Evolutionary conservation across 2,329 filamentous ascomycete species (phyloP).

Genomic region (Fusarium cyanostomum): DNA sequence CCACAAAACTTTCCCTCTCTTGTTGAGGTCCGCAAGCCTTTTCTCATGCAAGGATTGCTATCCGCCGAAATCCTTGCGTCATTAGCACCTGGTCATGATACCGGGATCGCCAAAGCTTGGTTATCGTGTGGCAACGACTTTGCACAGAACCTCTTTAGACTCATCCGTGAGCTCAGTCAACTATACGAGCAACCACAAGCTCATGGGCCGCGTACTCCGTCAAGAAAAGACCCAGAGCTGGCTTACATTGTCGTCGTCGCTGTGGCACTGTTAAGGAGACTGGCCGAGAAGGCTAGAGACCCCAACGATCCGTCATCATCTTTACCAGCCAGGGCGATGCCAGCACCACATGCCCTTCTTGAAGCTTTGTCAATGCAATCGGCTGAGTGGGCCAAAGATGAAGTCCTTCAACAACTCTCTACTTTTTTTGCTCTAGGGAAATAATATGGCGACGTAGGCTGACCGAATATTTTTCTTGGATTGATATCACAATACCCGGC

Average conservation of each 20-base stretch:
- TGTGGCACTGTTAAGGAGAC: constrained; percentile 71
- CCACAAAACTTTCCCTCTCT: constrained; percentile 70
- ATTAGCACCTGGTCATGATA: constrained; percentile 76
- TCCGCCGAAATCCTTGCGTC: constrained; percentile 88
- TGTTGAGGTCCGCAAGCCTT: constrained; percentile 85
- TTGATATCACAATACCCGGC: constrained; percentile 26
- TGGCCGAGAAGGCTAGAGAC: constrained; percentile 74
- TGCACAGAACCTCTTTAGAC: constrained; percentile 78
- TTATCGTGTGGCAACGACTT: constrained; percentile 86
- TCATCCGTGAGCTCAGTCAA: constrained; percentile 77
- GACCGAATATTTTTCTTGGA: constrained; percentile 28
- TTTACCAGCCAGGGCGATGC: constrained; percentile 70
- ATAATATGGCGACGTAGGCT: constrained; percentile 50
- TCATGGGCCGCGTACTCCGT: constrained; percentile 46
- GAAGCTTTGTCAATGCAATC: constrained; percentile 73
- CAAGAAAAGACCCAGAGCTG: constrained; percentile 60
- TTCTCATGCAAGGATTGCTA: constrained; percentile 90
- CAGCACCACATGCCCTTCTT: constrained; percentile 73
- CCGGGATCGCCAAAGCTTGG: constrained; percentile 79
- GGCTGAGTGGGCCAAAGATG: constrained; percentile 69
- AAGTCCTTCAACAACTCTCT: constrained; percentile 74
- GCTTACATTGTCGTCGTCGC: constrained; percentile 74
- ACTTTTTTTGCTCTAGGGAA: constrained; percentile 60
- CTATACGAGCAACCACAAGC: constrained; percentile 64
- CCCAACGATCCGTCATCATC: constrained; percentile 59